Percentiles rank a stretch among this genome's conserved stretches.
phyloP scores from a whole-genome alignment of 345 rosid species.

The Limnanthes douglasii region DNA sequence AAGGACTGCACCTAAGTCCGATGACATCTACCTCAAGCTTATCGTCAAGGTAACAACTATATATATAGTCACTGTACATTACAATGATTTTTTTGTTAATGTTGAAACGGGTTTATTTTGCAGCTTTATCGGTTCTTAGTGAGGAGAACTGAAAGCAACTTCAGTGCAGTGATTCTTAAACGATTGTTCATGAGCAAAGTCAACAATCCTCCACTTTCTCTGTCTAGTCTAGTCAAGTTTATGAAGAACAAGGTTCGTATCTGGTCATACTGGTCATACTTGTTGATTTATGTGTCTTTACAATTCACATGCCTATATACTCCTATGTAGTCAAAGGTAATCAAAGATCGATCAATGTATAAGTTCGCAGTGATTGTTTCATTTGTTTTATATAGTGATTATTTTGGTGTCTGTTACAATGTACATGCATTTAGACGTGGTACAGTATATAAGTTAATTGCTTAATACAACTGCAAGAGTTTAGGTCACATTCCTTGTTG shows the following conservation, averaged over 20 bases:
- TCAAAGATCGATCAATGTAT: too few relatives aligned
- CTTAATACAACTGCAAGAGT: too few relatives aligned
- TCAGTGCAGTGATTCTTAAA: constrained; percentile 87
- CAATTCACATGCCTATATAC: too few relatives aligned
- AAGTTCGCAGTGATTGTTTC: too few relatives aligned
- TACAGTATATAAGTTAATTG: too few relatives aligned
- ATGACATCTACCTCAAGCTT: constrained; percentile 92
- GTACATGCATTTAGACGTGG: too few relatives aligned
- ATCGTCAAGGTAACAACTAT: constrained; percentile 51
- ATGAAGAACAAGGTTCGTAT: constrained; percentile 57
- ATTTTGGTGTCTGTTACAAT: too few relatives aligned
- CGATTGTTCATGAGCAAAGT: constrained; percentile 93
- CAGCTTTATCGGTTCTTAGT: constrained; percentile 82
- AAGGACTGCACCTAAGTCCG: constrained; percentile 77
- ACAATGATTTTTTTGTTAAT: not conserved
- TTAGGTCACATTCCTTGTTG: too few relatives aligned
- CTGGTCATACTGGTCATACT: not conserved
- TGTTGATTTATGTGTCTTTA: too few relatives aligned
- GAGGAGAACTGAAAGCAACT: constrained; percentile 80
- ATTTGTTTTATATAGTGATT: too few relatives aligned
- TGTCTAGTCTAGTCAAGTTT: constrained; percentile 50
- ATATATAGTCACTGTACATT: not conserved
- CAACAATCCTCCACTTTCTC: constrained; percentile 82
- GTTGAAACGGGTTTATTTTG: not conserved
- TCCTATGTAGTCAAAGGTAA: too few relatives aligned